Percentiles rank a stretch among this genome's conserved stretches.
Evolutionary conservation across 768 basidiomycete genomes (phyloP).

Genomic region (Cystobasidium onofrii): DNA sequence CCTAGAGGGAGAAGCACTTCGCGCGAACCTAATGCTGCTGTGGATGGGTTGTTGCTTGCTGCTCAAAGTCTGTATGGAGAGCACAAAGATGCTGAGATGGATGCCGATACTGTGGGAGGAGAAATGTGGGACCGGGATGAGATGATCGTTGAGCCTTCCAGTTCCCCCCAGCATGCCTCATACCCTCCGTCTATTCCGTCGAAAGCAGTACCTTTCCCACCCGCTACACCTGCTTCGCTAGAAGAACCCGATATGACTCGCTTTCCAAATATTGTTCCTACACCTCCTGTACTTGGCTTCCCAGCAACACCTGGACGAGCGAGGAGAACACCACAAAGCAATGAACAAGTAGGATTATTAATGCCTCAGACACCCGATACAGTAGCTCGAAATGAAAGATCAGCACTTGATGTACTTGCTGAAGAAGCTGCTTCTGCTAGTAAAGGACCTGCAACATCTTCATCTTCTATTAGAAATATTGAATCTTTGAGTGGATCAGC

Average conservation of each 20-base stretch:
- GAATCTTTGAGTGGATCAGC: background rate
- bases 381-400: background rate
- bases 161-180: background rate
- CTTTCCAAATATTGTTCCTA: background rate
- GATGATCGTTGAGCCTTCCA: background rate
- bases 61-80: background rate
- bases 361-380: slow-evolving; percentile 7
- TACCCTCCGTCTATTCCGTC: background rate
- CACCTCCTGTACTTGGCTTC: background rate
- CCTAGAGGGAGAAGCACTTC: background rate
- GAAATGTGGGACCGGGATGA: background rate
- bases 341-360: background rate
- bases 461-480: background rate
- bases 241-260: slow-evolving; percentile 10
- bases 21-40: background rate
- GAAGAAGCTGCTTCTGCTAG: slow-evolving; percentile 31
- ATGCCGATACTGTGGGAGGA: background rate
- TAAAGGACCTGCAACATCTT: background rate
- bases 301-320: background rate
- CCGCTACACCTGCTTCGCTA: background rate
- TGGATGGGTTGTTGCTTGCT: background rate
- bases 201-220: background rate
- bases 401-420: slow-evolving; percentile 34
- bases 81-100: background rate
- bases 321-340: background rate